Percentiles rank a stretch among this genome's conserved stretches.
Evolutionary conservation across 2,329 filamentous ascomycete species (phyloP).

Genomic region (Verticillium zaregamsianum): DNA sequence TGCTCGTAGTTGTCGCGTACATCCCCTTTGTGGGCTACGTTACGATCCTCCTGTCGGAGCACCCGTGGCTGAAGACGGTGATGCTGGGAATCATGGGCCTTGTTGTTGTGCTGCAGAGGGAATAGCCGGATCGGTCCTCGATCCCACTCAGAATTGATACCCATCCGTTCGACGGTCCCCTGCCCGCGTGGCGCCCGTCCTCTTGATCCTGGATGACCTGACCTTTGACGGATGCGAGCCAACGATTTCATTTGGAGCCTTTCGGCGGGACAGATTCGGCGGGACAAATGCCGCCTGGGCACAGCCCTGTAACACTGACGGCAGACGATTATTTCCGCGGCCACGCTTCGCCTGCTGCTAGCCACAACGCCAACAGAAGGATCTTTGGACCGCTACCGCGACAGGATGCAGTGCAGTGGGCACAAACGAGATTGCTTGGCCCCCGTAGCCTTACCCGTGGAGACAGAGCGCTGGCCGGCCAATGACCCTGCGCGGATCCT

Average conservation of each 20-base stretch:
- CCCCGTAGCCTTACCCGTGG: neutral
- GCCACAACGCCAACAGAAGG: too few species aligned
- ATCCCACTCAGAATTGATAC: neutral
- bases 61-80: constrained; percentile 95
- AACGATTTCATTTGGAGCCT: too few species aligned
- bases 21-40: constrained; percentile 96
- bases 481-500: neutral
- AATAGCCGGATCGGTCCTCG: constrained; percentile 43
- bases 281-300: too few species aligned
- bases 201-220: too few species aligned
- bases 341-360: too few species aligned
- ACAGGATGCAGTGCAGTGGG: neutral
- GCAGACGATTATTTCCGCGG: too few species aligned
- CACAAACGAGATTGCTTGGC: neutral
- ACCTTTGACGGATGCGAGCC: too few species aligned
- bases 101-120: constrained; percentile 86
- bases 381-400: too few species aligned
- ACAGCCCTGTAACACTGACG: too few species aligned
- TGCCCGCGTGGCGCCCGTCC: too few species aligned
- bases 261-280: too few species aligned
- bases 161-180: neutral
- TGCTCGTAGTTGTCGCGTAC: constrained; percentile 68
- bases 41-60: constrained; percentile 90
- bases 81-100: constrained; percentile 94
- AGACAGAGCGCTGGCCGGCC: neutral